These are phyloP conservation scores for Triticum dicoccoides DNA, from an alignment of 176 grass and related monocot species.

Conservation along the genomic window DNA sequence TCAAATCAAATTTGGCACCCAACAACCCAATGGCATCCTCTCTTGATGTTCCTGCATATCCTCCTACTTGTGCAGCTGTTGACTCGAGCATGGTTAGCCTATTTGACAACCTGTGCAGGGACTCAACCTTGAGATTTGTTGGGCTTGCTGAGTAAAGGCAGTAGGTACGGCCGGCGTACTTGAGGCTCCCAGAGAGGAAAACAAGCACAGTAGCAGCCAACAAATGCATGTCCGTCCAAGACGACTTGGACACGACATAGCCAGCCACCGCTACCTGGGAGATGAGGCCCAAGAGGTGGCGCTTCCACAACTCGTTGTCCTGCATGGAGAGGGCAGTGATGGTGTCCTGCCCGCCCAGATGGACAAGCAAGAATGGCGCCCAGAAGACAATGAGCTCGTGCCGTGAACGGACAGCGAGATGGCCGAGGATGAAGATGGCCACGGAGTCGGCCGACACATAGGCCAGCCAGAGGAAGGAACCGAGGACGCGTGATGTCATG, in stretches of 20 bases:
- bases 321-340: too few species aligned
- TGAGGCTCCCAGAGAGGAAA: not conserved
- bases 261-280: not conserved
- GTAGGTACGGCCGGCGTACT: not conserved
- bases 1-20: too few species aligned
- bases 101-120: not conserved
- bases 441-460: conserved; percentile 16
- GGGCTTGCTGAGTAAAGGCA: not conserved
- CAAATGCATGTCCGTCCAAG: not conserved
- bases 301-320: not conserved
- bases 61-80: too few species aligned
- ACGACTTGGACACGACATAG: not conserved
- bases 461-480: not conserved
- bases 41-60: too few species aligned
- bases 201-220: not conserved
- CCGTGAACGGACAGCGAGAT: not conserved
- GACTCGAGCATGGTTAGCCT: too few species aligned
- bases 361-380: too few species aligned
- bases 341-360: too few species aligned
- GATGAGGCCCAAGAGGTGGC: not conserved
- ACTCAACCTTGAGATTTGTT: not conserved
- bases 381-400: not conserved
- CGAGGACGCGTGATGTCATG: not conserved
- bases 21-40: too few species aligned
- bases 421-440: conserved; percentile 11